These are phyloP conservation scores for Colletotrichum liaoningense DNA, from an alignment of 2,329 filamentous ascomycete genomes.

Conservation along the genomic window DNA sequence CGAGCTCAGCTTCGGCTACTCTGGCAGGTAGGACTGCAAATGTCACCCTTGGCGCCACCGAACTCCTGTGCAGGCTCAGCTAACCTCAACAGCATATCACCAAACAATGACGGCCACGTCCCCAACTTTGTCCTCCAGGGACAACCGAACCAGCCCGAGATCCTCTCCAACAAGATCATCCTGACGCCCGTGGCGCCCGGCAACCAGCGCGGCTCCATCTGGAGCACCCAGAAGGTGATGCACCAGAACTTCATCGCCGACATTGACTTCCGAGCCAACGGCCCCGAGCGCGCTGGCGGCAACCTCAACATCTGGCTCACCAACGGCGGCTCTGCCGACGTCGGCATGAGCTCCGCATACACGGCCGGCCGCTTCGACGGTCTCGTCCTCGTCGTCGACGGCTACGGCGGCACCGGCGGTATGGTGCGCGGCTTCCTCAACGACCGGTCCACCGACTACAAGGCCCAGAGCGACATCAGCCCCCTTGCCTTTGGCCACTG, in stretches of 20 bases:
- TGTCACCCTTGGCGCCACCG: background rate
- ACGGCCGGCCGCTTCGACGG: slow-evolving; percentile 89
- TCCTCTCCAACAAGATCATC: slow-evolving; percentile 90
- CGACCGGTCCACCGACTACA: slow-evolving; percentile 86
- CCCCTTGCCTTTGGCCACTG: slow-evolving; percentile 93
- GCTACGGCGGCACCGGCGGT: slow-evolving; percentile 80
- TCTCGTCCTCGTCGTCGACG: slow-evolving; percentile 87
- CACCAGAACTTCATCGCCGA: slow-evolving; percentile 83
- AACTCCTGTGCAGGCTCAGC: too few species aligned
- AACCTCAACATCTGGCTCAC: slow-evolving; percentile 96
- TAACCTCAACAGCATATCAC: slow-evolving; percentile 33
- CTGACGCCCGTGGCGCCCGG: slow-evolving; percentile 90
- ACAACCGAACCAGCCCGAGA: slow-evolving; percentile 67
- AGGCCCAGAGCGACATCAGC: slow-evolving; percentile 80
- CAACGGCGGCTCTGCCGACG: slow-evolving; percentile 71
- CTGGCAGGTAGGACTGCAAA: slow-evolving; percentile 66
- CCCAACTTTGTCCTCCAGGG: slow-evolving; percentile 68
- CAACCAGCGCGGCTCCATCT: slow-evolving; percentile 84
- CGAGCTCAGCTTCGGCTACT: slow-evolving; percentile 82
- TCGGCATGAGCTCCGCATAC: slow-evolving; percentile 84
- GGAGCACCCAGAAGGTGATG: slow-evolving; percentile 74
- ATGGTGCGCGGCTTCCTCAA: slow-evolving; percentile 94
- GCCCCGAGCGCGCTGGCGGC: slow-evolving; percentile 85
- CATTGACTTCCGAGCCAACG: slow-evolving; percentile 87
- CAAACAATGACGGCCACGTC: slow-evolving; percentile 45